Conservation (phyloP, 306 rosid species). For the Rubus parviflorus region DNA sequence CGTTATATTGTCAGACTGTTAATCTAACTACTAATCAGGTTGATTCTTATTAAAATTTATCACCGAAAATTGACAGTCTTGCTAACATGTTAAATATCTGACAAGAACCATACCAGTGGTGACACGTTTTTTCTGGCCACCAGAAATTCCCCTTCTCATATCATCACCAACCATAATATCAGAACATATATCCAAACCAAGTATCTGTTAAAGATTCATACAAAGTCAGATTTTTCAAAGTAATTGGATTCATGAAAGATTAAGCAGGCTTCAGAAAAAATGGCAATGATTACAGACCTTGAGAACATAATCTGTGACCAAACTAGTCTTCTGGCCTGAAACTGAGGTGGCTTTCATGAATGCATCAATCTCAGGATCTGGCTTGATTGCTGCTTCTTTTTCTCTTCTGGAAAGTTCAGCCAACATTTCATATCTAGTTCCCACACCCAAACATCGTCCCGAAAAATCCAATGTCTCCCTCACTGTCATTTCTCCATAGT, state of each 20-base stretch:
- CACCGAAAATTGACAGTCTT: background rate
- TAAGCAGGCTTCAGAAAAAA: background rate
- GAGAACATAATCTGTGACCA: conserved; percentile 66
- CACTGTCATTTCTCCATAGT: conserved; percentile 87
- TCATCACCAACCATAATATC: conserved; percentile 76
- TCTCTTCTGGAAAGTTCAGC: conserved; percentile 78
- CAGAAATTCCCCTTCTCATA: conserved; percentile 83
- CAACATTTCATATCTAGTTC: conserved; percentile 67
- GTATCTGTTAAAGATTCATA: conserved; percentile 39
- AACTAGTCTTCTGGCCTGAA: conserved; percentile 56
- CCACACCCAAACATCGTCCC: conserved; percentile 84
- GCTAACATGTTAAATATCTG: background rate
- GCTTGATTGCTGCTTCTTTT: conserved; percentile 66
- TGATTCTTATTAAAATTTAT: background rate
- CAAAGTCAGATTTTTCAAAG: background rate
- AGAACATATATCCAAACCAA: conserved; percentile 84
- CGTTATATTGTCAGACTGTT: background rate
- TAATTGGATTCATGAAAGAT: background rate
- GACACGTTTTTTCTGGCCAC: conserved; percentile 85
- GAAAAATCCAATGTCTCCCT: conserved; percentile 87
- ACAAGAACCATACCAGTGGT: conserved; percentile 48
- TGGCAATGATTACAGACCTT: conserved; percentile 44
- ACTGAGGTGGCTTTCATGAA: conserved; percentile 71
- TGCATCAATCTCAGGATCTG: conserved; percentile 80
- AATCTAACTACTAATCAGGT: background rate